Percentiles rank a stretch among this genome's conserved stretches.
Conservation (phyloP, 225 moss, liverwort and hornwort genomes). For the Rhytidiadelphus loreus region DNA sequence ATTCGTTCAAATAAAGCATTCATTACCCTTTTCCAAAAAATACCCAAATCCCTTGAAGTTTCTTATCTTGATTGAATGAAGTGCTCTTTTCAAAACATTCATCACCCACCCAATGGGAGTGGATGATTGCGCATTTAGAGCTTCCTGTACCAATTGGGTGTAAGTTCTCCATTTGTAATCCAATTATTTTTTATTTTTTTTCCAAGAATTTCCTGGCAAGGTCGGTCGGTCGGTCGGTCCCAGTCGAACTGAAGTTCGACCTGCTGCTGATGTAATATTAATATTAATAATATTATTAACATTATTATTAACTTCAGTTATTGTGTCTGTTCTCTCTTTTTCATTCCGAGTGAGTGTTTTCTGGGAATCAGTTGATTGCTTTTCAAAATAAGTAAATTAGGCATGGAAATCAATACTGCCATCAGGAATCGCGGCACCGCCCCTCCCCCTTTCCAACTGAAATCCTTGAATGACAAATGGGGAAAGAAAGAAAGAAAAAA, state of each 20-base stretch:
- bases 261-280: not conserved
- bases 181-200: not conserved
- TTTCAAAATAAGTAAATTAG: not conserved
- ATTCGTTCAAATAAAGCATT: not conserved
- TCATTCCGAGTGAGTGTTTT: not conserved
- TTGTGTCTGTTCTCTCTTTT: too few species aligned
- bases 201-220: not conserved
- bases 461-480: not conserved
- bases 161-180: not conserved
- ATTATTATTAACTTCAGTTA: too few species aligned
- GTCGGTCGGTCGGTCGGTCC: not conserved
- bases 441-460: not conserved
- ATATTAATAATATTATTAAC: too few species aligned
- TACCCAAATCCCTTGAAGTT: not conserved
- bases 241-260: not conserved
- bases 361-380: not conserved
- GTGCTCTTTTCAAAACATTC: not conserved
- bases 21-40: not conserved
- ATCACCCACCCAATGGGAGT: not conserved
- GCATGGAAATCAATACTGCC: not conserved
- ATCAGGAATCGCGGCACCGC: not conserved
- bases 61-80: not conserved
- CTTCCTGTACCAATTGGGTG: not conserved
- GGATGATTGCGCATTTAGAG: not conserved
- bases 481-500: too few species aligned